Base-by-base conservation (phyloP, 2,329 filamentous ascomycete species). In the Exophiala alcalophila region DNA sequence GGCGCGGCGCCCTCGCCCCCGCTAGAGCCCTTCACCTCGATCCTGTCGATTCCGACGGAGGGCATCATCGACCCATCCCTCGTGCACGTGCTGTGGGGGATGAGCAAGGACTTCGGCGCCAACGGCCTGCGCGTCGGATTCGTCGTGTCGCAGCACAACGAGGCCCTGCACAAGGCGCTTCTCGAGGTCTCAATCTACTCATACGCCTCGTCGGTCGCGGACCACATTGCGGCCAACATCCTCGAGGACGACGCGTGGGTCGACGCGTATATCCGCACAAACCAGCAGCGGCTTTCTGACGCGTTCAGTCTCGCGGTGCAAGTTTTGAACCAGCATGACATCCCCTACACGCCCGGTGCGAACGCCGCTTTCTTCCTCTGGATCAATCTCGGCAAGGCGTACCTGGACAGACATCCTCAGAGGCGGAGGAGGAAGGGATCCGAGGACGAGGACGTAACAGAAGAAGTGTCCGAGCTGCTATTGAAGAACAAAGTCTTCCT, bases 351-450 rank as follows among this genome's bases (percentile, higher is more conserved):
- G 0, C 57, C 64, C 0, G 72, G 72, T 0, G 65, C 61, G 4
- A 79, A 78, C 47, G 76, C 76, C 0, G 76, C 73, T 0, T 78
- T 80, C 53, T 81, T 80, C 53, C 49, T 80, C 2, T 80, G 71
- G 65, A 57, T 76, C 2, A 67, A 80, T 54, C 53, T 81, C 2
- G 62, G 61, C 0, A 60, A 61, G 54, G 44, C 39, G 18, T 46
- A 47, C 15, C 20, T 38, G n/a, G 26, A 30, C 14, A 20, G 23
- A 16, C 28, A 43, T 21, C 32, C 19, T 3, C 23, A 43, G 8
- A 14, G 39, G 8, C 14, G 44, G 23, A 21, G 25, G 26, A 12
- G 8, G 19, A 11, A 16, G 3, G 16, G 26, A 12, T 12, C 21
- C 4, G 19, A 19, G 4, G 37, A 39, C 15, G 26, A 35, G 3